Conservation (phyloP, 495 filamentous ascomycete genomes). For the Aspergillus kassunensis region DNA sequence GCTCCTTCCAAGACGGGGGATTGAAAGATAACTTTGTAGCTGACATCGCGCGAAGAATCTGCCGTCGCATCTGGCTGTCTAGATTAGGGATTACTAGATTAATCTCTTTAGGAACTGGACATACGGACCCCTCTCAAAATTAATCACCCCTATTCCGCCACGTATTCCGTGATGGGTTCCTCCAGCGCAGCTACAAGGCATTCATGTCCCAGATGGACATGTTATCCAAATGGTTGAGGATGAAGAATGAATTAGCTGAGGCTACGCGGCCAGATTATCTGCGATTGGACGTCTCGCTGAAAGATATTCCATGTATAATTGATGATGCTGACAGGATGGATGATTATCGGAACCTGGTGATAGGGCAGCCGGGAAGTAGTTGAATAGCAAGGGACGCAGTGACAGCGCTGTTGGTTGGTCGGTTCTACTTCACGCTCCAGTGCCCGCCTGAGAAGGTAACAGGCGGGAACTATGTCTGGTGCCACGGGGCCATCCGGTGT, state of each 20-base stretch:
- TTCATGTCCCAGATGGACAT: slow-evolving; percentile 25
- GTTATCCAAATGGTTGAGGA: slow-evolving; percentile 17
- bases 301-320: slow-evolving; percentile 13
- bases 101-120: slow-evolving; percentile 19
- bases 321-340: slow-evolving; percentile 19
- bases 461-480: slow-evolving; percentile 6
- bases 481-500: slow-evolving; percentile 16
- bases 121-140: background rate
- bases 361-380: slow-evolving; percentile 13
- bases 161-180: slow-evolving; percentile 22
- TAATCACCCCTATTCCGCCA: slow-evolving; percentile 18
- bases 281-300: slow-evolving; percentile 14
- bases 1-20: slow-evolving; percentile 26
- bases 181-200: slow-evolving; percentile 17
- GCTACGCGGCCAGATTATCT: slow-evolving; percentile 6
- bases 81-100: slow-evolving; percentile 9
- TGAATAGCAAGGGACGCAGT: slow-evolving; percentile 16
- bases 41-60: slow-evolving; percentile 16
- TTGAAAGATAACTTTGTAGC: slow-evolving; percentile 24
- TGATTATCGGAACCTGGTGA: slow-evolving; percentile 21
- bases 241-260: slow-evolving; percentile 7
- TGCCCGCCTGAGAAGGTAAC: background rate
- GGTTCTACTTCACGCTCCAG: slow-evolving; percentile 16
- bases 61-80: slow-evolving; percentile 19
- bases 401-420: slow-evolving; percentile 17